Conservation (phyloP, 2,329 filamentous ascomycete species). For the Arthrobotrys sphaeroides region DNA sequence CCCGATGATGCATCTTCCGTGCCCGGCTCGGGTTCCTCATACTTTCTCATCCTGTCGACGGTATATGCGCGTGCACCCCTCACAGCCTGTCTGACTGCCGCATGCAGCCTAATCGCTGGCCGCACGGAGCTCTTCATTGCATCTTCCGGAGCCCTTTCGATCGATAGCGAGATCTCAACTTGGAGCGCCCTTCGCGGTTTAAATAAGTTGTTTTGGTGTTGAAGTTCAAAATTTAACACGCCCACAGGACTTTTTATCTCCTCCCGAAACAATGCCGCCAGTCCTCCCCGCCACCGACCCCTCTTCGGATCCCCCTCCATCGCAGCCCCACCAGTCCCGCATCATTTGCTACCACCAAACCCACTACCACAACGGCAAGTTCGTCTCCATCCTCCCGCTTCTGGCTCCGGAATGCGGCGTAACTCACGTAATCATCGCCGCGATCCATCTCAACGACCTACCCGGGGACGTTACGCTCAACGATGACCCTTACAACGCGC, state of each 20-base stretch:
- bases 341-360: constrained; percentile 73
- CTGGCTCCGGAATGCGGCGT: constrained; percentile 69
- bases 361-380: constrained; percentile 67
- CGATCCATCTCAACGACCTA: constrained; percentile 79
- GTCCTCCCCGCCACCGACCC: constrained; percentile 35
- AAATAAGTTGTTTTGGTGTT: background rate
- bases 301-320: constrained; percentile 55
- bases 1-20: background rate
- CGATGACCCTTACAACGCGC: constrained; percentile 75
- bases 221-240: background rate
- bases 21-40: background rate
- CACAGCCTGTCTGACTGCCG: constrained; percentile 2
- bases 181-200: background rate
- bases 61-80: background rate
- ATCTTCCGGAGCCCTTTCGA: too few species aligned
- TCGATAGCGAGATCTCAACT: background rate
- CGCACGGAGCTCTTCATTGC: constrained; percentile 12
- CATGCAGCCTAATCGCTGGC: constrained; percentile 5
- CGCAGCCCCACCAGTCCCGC: constrained; percentile 55
- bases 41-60: background rate
- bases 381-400: constrained; percentile 72
- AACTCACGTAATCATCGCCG: constrained; percentile 87
- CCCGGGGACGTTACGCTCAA: constrained; percentile 79
- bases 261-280: constrained; percentile 34
- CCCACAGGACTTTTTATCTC: background rate